Conservation (phyloP, 2,329 filamentous ascomycete species). For the Colletotrichum graminicola region DNA sequence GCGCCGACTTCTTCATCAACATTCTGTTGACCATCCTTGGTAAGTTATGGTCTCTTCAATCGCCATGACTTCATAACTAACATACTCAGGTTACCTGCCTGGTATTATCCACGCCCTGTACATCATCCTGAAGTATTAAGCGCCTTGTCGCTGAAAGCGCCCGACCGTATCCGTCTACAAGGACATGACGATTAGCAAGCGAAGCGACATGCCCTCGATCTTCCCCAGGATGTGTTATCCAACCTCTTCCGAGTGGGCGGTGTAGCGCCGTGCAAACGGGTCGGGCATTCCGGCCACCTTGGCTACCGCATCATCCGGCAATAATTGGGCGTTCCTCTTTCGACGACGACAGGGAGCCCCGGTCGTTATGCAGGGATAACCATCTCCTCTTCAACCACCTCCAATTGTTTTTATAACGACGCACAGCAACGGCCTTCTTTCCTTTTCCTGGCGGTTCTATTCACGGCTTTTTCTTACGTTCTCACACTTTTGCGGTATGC, state of each 20-base stretch:
- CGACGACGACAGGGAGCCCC: slow-evolving; percentile 12
- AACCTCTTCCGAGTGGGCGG: not conserved
- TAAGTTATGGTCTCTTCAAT: slow-evolving; percentile 48
- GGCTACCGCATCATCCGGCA: slow-evolving; percentile 37
- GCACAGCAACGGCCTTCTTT: slow-evolving; percentile 39
- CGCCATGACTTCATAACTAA: slow-evolving; percentile 7
- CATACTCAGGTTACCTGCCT: slow-evolving; percentile 70
- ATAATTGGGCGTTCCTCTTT: slow-evolving; percentile 2
- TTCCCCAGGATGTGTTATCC: not conserved
- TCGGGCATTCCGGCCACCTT: slow-evolving; percentile 24
- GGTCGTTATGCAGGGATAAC: slow-evolving; percentile 15
- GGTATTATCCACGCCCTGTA: slow-evolving; percentile 95
- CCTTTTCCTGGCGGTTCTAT: slow-evolving; percentile 21
- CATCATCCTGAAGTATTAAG: slow-evolving; percentile 90
- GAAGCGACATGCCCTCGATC: slow-evolving; percentile 15
- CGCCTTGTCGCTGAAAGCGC: slow-evolving; percentile 1
- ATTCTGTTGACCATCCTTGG: slow-evolving; percentile 84
- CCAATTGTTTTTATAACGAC: slow-evolving; percentile 27
- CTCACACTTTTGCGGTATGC: slow-evolving; percentile 26
- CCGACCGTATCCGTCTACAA: not conserved
- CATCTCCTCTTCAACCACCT: not conserved
- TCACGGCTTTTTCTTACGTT: slow-evolving; percentile 18
- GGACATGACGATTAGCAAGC: slow-evolving; percentile 17
- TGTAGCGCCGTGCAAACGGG: not conserved
- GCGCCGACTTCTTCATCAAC: slow-evolving; percentile 91